Evolutionary conservation across 2,329 filamentous ascomycete genomes (phyloP).

Genomic region (Herpomyces periplanetae): DNA sequence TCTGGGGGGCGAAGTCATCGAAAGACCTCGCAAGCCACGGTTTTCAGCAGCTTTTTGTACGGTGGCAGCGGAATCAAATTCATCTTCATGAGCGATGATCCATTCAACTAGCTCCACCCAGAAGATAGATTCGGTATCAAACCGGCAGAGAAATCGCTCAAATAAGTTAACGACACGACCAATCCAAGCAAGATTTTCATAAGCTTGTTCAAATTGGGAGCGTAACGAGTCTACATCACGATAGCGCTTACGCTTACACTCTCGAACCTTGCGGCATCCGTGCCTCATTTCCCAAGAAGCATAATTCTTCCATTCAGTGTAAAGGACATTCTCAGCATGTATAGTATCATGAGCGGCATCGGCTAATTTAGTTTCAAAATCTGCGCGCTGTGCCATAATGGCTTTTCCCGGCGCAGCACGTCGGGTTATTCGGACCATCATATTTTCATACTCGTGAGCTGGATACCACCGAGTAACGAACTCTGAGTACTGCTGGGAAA

Average conservation of each 20-base stretch:
- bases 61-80: slow-evolving; percentile 9
- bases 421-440: slow-evolving; percentile 26
- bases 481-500: slow-evolving; percentile 29
- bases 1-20: too few species aligned
- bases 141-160: slow-evolving; percentile 30
- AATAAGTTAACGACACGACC: too few species aligned
- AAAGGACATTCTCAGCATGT: slow-evolving; percentile 17
- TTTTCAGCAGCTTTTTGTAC: slow-evolving; percentile 17
- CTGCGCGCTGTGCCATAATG: slow-evolving; percentile 20
- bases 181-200: too few species aligned
- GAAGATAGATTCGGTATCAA: slow-evolving; percentile 27
- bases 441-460: slow-evolving; percentile 26
- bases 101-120: slow-evolving; percentile 63
- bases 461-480: slow-evolving; percentile 24
- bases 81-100: slow-evolving; percentile 14
- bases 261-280: too few species aligned
- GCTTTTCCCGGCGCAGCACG: slow-evolving; percentile 21
- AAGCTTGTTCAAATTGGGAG: slow-evolving; percentile 14
- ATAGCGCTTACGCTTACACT: too few species aligned
- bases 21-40: too few species aligned
- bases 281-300: slow-evolving; percentile 43
- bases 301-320: slow-evolving; percentile 20
- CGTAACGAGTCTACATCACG: slow-evolving; percentile 11
- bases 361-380: slow-evolving; percentile 23
- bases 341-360: slow-evolving; percentile 15